Evolutionary conservation across 139 green algal species (phyloP).

Genomic region (Asterochloris sp.): DNA sequence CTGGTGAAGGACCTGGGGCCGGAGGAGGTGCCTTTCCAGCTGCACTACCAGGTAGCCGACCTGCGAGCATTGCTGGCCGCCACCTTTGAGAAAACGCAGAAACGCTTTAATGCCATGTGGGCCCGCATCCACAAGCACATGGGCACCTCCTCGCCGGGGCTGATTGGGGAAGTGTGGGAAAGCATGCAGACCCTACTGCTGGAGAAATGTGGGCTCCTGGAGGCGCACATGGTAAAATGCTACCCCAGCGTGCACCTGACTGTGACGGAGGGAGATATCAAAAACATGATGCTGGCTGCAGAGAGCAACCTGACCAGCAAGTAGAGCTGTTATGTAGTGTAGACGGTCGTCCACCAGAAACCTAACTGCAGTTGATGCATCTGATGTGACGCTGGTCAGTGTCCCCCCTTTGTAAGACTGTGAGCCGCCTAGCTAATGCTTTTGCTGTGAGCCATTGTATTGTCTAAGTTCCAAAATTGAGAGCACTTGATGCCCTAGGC

Average conservation of each 20-base stretch:
- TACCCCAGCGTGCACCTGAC: constrained; percentile 28
- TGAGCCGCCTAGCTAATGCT: no score
- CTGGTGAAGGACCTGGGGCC: constrained; percentile 25
- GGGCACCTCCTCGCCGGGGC: constrained; percentile 23
- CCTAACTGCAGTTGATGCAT: no score
- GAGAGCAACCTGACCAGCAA: no score
- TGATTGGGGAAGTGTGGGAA: constrained; percentile 36
- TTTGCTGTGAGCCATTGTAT: no score
- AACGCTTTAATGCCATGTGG: constrained; percentile 30
- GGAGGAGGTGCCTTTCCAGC: constrained; percentile 41
- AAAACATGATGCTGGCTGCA: not conserved
- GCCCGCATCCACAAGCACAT: constrained; percentile 43
- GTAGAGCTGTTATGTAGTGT: no score
- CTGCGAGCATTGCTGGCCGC: constrained; percentile 23
- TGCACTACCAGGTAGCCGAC: constrained; percentile 28
- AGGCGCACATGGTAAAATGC: constrained; percentile 34
- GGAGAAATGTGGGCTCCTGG: constrained; percentile 24
- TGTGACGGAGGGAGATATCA: not conserved
- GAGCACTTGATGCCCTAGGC: no score
- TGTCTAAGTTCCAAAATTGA: no score
- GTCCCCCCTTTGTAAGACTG: no score
- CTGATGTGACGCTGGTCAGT: no score
- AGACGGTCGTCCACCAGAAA: no score
- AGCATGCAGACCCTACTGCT: constrained; percentile 19
- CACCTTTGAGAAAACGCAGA: constrained; percentile 26